Base-by-base conservation (phyloP, 2,329 filamentous ascomycete species). In the Fusarium ramigenum region DNA sequence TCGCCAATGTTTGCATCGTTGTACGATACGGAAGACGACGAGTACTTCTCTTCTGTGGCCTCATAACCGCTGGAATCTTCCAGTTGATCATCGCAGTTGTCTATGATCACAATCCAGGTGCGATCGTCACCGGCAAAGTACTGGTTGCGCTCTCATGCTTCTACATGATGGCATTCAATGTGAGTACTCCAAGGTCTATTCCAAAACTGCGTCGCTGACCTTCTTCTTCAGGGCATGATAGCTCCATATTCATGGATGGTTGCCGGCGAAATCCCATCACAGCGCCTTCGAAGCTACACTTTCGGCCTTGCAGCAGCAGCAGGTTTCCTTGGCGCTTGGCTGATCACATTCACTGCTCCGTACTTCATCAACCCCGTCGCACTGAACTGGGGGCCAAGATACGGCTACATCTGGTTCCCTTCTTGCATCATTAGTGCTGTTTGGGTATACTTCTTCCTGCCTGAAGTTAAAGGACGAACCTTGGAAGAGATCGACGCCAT, bases 361-460 rank as follows among this genome's bases (percentile, higher is more conserved):
- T 77, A 77, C 28, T 77, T 77, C 12, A 77, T 77, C 4, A 77
- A 77, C 18, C 75, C 75, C 3, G 72, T 66, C 4, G 65, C 75
- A 3, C 32, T 77, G 14, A 75, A 77, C 16, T 77, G 74, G 74
- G 75, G 75, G 1, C 75, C 75, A 14, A 53, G 74, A 72, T 76
- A 76, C 7, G 74, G 74, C 7, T 76, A 70, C 3, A 76, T 76
- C 7, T 76, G 74, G 74, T 76, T 77, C 5, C 74, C 74, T 2
- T 73, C 74, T 3, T 76, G 72, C 7, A 66, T 77, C 15, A n/a
- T 76, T 3, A 62, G 66, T 1, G 70, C 70, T 9, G 58, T 49
- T 18, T 76, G 74, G 74, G 74, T 77, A 1, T 77, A 63, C 37
- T 77, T 76, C 23, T 77, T 43, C 18, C 19, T 68, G 4, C 74